Evolutionary conservation across 495 filamentous ascomycete genomes (phyloP).

Genomic region (Annulohypoxylon bovei): DNA sequence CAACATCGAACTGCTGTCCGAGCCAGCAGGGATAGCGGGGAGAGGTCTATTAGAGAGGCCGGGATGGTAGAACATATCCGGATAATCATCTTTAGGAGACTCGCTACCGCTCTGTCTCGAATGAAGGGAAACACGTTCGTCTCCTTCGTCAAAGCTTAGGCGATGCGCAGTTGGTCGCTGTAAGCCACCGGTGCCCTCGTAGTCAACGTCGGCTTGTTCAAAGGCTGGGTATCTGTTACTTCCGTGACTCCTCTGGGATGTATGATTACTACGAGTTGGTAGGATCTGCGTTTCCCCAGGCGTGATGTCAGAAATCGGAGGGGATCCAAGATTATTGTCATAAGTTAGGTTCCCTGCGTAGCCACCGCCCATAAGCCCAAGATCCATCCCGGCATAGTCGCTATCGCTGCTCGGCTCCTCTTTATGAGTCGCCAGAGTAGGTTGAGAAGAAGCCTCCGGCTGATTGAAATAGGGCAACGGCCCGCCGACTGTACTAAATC

Average conservation of each 20-base stretch:
- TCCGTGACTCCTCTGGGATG: slow-evolving; percentile 52
- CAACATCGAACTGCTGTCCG: slow-evolving; percentile 53
- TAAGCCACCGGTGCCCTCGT: slow-evolving; percentile 85
- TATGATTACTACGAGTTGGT: slow-evolving; percentile 42
- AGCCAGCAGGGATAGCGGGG: slow-evolving; percentile 76
- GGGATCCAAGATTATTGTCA: slow-evolving; percentile 66
- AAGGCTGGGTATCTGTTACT: slow-evolving; percentile 52
- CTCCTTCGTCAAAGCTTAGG: slow-evolving; percentile 93
- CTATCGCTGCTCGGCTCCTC: slow-evolving; percentile 70
- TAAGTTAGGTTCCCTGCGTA: slow-evolving; percentile 79
- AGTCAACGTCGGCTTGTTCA: slow-evolving; percentile 66
- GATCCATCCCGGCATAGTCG: slow-evolving; percentile 76
- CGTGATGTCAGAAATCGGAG: slow-evolving; percentile 43
- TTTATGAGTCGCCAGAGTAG: slow-evolving; percentile 47
- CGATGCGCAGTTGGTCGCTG: slow-evolving; percentile 74
- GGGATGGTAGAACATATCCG: slow-evolving; percentile 94
- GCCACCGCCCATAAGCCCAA: slow-evolving; percentile 76
- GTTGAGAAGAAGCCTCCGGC: slow-evolving; percentile 53
- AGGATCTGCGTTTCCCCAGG: slow-evolving; percentile 49
- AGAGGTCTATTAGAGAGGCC: slow-evolving; percentile 76
- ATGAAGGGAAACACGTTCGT: slow-evolving; percentile 71
- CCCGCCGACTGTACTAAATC: slow-evolving; percentile 56
- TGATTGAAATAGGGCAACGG: slow-evolving; percentile 45
- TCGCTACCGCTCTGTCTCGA: slow-evolving; percentile 65
- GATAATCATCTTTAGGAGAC: slow-evolving; percentile 72